Base-by-base conservation (phyloP, 2,329 filamentous ascomycete genomes). In the Alternaria solani region DNA sequence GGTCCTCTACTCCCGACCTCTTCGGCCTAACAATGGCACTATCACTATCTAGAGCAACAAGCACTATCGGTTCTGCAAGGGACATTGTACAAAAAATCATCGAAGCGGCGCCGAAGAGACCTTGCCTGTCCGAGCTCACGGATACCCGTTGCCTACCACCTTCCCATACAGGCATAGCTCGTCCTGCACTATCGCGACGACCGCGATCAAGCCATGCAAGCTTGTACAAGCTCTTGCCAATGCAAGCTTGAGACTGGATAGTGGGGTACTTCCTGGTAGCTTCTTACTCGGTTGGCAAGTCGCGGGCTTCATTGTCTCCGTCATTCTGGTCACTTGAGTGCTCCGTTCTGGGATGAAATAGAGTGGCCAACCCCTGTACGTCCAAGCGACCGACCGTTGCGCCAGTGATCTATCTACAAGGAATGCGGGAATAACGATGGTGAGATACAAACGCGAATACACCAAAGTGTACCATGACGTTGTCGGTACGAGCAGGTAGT, bases 111-210 rank as follows among this genome's bases (percentile, higher is more conserved):
- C 25, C 18, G 55, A 58, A 51, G 54, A 49, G 41, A 23, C 32
- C 30, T 34, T n/a, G 47, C 26, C 49, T 53, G 26, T n/a, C 49
- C 14, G 44, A 36, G 8, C 36, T 9, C 20, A 3, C 9, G 32
- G 42, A 38, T 48, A 42, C 16, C 3, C 25, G 16, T 23, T 25
- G 12, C 16, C 49, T 36, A 5, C 23, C 46, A 70, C 67, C 67
- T 71, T 57, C 68, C 69, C 14, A n/a, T 65, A 63, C 53, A 49
- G 60, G 52, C n/a, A 41, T 66, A 64, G 65, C 52, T 59, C 46
- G 51, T 5, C 28, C 34, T 20, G 30, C 23, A 48, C 52, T 34
- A 54, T 59, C 46, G 54, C 7, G 28, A 26, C 20, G 20, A 41
- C 39, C 18, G 44, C 52, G 28, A 65, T 57, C 59, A 70, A 70